phyloP scores from a whole-genome alignment of 2,329 filamentous ascomycete genomes.

The Gyromitra esculenta region DNA sequence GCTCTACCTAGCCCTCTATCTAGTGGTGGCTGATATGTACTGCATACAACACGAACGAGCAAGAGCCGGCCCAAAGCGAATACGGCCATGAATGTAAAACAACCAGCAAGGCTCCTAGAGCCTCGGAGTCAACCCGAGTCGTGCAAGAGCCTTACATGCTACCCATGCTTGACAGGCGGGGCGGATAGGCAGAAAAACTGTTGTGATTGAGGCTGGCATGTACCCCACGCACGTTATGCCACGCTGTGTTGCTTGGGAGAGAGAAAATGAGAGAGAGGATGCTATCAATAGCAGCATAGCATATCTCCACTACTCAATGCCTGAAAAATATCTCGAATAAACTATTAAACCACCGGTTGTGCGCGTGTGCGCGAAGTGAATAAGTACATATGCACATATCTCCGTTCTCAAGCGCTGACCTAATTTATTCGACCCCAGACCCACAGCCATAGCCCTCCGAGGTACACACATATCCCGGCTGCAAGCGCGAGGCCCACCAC shows the following conservation, averaged over 20 bases:
- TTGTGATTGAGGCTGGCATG: slow-evolving; percentile 3
- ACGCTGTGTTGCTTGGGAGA: background rate
- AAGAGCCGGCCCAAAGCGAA: background rate
- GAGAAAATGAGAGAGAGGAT: background rate
- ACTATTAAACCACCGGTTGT: too few species aligned
- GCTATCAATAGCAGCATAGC: background rate
- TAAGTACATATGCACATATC: too few species aligned
- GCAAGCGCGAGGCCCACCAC: too few species aligned
- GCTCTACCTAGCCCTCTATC: background rate
- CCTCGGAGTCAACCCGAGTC: slow-evolving; percentile 27
- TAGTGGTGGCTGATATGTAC: background rate
- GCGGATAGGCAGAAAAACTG: background rate
- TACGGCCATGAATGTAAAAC: slow-evolving; percentile 17
- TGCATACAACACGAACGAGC: background rate
- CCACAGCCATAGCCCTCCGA: too few species aligned
- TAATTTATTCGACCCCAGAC: too few species aligned
- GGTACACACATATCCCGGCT: too few species aligned
- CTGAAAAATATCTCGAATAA: too few species aligned
- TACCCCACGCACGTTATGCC: slow-evolving; percentile 1
- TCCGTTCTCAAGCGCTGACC: too few species aligned
- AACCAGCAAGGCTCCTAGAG: slow-evolving; percentile 8
- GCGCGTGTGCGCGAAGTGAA: too few species aligned
- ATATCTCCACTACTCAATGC: background rate
- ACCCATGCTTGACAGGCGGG: background rate
- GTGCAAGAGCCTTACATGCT: background rate